phyloP scores from a whole-genome alignment of 2,329 filamentous ascomycete species.

The Lomentospora prolificans region DNA sequence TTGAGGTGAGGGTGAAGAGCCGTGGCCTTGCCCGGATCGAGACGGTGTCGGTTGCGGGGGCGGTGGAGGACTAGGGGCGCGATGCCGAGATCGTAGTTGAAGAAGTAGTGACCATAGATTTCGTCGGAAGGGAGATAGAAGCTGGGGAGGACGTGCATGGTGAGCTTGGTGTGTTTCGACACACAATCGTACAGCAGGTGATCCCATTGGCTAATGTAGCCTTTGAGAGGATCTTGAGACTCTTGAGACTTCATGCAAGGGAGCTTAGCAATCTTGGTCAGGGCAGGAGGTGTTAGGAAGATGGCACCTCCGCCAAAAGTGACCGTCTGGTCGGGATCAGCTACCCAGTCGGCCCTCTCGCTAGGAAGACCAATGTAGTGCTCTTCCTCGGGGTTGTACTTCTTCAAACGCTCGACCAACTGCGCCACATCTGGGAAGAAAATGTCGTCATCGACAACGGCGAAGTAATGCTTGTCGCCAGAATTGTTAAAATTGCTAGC shows the following conservation, averaged over 20 bases:
- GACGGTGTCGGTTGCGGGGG: conserved; percentile 25
- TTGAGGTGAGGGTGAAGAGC: conserved; percentile 32
- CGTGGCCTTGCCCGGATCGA: conserved; percentile 31
- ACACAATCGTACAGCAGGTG: conserved; percentile 31
- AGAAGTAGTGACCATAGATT: conserved; percentile 17
- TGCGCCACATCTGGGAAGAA: conserved; percentile 33
- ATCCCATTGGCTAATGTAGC: conserved; percentile 27
- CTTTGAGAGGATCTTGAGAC: conserved; percentile 11
- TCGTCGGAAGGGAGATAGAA: conserved; percentile 29
- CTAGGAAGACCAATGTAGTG: conserved; percentile 34
- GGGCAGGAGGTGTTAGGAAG: conserved; percentile 27
- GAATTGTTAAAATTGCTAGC: conserved; percentile 18
- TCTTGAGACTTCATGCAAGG: conserved; percentile 23
- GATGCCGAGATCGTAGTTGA: conserved; percentile 28
- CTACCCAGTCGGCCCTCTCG: conserved; percentile 32
- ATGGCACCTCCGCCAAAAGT: conserved; percentile 36
- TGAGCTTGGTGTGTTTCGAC: conserved; percentile 20
- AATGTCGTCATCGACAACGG: conserved; percentile 34
- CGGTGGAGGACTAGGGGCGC: conserved; percentile 32
- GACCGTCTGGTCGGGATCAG: conserved; percentile 23
- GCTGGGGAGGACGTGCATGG: conserved; percentile 32
- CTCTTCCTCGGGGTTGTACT: conserved; percentile 21
- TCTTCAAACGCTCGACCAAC: conserved; percentile 27
- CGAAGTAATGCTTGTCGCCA: conserved; percentile 29
- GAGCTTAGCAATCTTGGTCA: conserved; percentile 23